These are phyloP conservation scores for Chrysoporthe deuterocubensis DNA, from an alignment of 2,329 filamentous ascomycete genomes.

Conservation along the genomic window DNA sequence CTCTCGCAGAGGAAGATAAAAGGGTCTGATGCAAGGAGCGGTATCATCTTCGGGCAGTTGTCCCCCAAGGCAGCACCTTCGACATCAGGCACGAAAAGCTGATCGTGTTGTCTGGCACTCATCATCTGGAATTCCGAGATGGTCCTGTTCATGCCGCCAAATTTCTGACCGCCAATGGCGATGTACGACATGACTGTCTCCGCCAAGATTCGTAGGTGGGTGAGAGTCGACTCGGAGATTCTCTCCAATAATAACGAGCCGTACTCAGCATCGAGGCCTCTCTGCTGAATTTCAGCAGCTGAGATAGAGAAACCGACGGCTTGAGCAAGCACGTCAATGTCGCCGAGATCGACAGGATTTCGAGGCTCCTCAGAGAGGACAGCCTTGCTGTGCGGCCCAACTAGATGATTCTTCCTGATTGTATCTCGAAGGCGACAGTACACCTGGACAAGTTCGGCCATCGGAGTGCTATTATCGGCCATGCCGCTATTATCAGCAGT, in stretches of 20 bases:
- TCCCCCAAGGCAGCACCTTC: slow-evolving; percentile 3
- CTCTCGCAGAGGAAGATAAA: slow-evolving; percentile 84
- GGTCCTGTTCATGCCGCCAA: slow-evolving; percentile 62
- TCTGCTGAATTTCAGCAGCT: slow-evolving; percentile 87
- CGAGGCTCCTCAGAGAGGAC: slow-evolving; percentile 34
- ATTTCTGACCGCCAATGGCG: slow-evolving; percentile 71
- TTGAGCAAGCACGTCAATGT: slow-evolving; percentile 64
- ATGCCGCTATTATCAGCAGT: slow-evolving; percentile 24
- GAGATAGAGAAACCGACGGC: slow-evolving; percentile 84
- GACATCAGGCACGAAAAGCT: slow-evolving; percentile 66
- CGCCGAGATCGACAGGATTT: slow-evolving; percentile 51
- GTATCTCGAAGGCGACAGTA: slow-evolving; percentile 66
- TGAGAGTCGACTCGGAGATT: slow-evolving; percentile 81
- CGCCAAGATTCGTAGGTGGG: slow-evolving; percentile 83
- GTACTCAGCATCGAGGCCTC: slow-evolving; percentile 75
- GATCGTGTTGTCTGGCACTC: slow-evolving; percentile 73
- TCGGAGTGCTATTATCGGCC: slow-evolving; percentile 42
- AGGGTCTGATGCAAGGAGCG: slow-evolving; percentile 70
- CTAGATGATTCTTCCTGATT: slow-evolving; percentile 58
- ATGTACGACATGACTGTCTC: slow-evolving; percentile 89
- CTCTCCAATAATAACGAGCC: slow-evolving; percentile 80
- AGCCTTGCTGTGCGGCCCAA: slow-evolving; percentile 41
- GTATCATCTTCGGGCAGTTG: slow-evolving; percentile 35
- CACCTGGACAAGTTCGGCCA: slow-evolving; percentile 61
- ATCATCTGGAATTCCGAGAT: slow-evolving; percentile 69